These are phyloP conservation scores for Clathrus columnatus DNA, from an alignment of 768 basidiomycete genomes.

Conservation along the genomic window DNA sequence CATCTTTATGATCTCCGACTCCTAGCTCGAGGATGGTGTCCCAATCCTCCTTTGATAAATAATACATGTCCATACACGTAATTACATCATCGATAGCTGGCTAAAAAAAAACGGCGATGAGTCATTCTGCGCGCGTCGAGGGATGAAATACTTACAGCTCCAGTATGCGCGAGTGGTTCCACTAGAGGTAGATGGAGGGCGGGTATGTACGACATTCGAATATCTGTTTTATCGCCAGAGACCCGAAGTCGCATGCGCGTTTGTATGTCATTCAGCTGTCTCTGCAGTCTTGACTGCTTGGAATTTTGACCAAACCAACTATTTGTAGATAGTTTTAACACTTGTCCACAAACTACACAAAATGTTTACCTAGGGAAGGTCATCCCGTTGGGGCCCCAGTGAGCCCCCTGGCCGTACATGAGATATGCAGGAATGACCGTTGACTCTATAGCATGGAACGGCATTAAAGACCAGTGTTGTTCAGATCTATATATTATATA, in stretches of 20 bases:
- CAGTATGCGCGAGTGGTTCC: conserved; percentile 63
- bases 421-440: conserved; percentile 81
- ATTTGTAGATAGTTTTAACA: conserved; percentile 6
- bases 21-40: conserved; percentile 93
- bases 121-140: not conserved
- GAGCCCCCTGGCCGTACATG: conserved; percentile 68
- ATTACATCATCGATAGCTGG: conserved; percentile 78
- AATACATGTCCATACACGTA: conserved; percentile 88
- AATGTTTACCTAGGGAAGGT: conserved; percentile 73
- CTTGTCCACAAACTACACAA: not conserved
- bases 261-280: conserved; percentile 84
- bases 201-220: conserved; percentile 86
- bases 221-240: conserved; percentile 83
- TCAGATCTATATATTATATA: conserved; percentile 50
- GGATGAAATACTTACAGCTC: conserved; percentile 49
- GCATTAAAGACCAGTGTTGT: conserved; percentile 95
- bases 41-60: conserved; percentile 91
- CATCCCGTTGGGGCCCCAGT: conserved; percentile 57
- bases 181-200: conserved; percentile 78
- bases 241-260: conserved; percentile 92
- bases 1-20: conserved; percentile 70
- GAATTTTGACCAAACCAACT: conserved; percentile 99
- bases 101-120: conserved; percentile 30
- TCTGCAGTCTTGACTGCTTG: conserved; percentile 71
- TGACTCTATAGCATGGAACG: conserved; percentile 85